Percentiles rank a stretch among this genome's conserved stretches.
These are phyloP conservation scores for Plasmodium gaboni DNA, from an alignment of 169 alveolate genomes.

Conservation along the genomic window DNA sequence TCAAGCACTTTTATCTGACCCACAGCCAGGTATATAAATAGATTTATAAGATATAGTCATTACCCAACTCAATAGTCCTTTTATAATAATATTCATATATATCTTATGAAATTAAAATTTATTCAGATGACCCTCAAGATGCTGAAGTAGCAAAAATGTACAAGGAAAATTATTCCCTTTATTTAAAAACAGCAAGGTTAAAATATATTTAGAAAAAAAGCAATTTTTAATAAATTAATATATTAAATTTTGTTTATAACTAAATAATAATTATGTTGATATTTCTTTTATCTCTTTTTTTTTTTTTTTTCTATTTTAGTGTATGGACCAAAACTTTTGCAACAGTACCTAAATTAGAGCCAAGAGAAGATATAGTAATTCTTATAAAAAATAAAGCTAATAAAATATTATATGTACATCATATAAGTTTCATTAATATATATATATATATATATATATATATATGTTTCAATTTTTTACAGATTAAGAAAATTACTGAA, in stretches of 20 bases:
- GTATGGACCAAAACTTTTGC: slow-evolving; percentile 88
- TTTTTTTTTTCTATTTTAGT: slow-evolving; percentile 60
- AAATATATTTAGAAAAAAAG: background rate
- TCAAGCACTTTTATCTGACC: slow-evolving; percentile 90
- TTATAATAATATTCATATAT: too few species aligned
- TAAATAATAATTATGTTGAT: too few species aligned
- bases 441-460: background rate
- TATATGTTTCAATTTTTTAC: slow-evolving; percentile 8
- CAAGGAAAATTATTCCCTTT: slow-evolving; percentile 82
- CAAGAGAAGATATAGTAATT: slow-evolving; percentile 73
- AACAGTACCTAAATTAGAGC: slow-evolving; percentile 41
- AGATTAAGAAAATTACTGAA: slow-evolving; percentile 81
- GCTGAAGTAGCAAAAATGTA: slow-evolving; percentile 93
- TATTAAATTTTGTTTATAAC: too few species aligned
- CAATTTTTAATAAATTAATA: too few species aligned
- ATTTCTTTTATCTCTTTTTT: background rate
- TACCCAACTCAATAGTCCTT: too few species aligned
- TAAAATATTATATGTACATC: slow-evolving; percentile 58
- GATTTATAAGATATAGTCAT: background rate
- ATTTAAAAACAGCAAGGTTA: slow-evolving; percentile 87
- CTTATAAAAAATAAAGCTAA: background rate
- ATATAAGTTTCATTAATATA: slow-evolving; percentile 20
- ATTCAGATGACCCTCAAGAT: slow-evolving; percentile 91
- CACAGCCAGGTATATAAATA: slow-evolving; percentile 86
- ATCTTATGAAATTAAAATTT: background rate